Conservation (phyloP, 768 basidiomycete genomes). For the Mrakia gelida region DNA sequence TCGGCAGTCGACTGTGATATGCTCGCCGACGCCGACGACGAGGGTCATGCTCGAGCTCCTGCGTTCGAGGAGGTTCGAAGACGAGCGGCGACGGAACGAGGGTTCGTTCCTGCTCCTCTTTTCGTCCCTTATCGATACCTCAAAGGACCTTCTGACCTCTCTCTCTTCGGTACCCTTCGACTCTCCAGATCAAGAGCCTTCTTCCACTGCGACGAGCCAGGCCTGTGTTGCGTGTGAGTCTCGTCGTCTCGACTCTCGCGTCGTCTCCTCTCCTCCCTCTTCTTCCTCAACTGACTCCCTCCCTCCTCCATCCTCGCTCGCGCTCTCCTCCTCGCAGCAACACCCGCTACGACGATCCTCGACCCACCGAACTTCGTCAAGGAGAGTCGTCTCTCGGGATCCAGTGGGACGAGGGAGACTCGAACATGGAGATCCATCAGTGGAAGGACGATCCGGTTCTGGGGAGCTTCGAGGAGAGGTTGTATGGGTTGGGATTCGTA, state of each 20-base stretch:
- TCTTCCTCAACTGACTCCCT: neutral
- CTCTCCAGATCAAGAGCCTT: slow-evolving; percentile 28
- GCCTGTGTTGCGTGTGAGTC: slow-evolving; percentile 34
- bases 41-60: slow-evolving; percentile 39
- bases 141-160: neutral
- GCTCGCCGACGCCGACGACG: slow-evolving; percentile 39
- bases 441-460: slow-evolving; percentile 29
- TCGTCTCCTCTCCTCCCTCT: neutral
- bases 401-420: slow-evolving; percentile 13
- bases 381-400: slow-evolving; percentile 31
- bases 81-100: slow-evolving; percentile 39
- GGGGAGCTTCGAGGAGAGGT: slow-evolving; percentile 17
- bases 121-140: too few species aligned
- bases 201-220: slow-evolving; percentile 38
- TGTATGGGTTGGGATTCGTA: slow-evolving; percentile 14
- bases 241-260: neutral
- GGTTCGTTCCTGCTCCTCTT: slow-evolving; percentile 11
- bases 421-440: slow-evolving; percentile 4
- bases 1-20: slow-evolving; percentile 22
- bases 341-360: slow-evolving; percentile 11
- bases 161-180: neutral
- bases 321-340: neutral
- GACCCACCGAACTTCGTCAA: slow-evolving; percentile 1
- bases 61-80: slow-evolving; percentile 34
- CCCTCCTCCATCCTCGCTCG: neutral